These are phyloP conservation scores for Syzygium oleosum DNA, from an alignment of 345 rosid genomes.

Conservation along the genomic window DNA sequence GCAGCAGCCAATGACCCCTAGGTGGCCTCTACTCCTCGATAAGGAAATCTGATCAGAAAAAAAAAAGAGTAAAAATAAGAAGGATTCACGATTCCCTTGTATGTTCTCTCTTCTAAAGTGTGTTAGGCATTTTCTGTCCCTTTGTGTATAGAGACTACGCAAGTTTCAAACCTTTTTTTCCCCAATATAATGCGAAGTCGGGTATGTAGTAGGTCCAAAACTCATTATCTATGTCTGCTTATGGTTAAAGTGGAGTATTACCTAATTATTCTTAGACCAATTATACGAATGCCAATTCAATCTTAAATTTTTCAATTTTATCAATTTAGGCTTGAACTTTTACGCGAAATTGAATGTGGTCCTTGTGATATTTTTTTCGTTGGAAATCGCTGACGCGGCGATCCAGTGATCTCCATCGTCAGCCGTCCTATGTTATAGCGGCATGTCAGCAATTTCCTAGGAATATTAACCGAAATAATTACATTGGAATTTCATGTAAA, in stretches of 20 bases:
- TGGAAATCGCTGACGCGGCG: fast-evolving
- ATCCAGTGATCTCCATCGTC: fast-evolving
- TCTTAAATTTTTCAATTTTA: not conserved
- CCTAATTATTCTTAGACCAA: not conserved
- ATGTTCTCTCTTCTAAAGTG: not conserved
- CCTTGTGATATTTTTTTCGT: fast-evolving
- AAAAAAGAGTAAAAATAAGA: not conserved
- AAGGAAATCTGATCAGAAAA: not conserved
- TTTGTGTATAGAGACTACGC: not conserved
- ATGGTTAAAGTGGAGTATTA: not conserved
- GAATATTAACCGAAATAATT: not conserved
- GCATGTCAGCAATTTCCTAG: not conserved
- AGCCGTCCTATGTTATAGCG: not conserved
- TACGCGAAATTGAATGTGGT: not conserved
- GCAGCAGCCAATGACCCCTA: not conserved
- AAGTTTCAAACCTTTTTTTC: not conserved
- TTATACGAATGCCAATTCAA: fast-evolving
- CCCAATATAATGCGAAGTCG: not conserved
- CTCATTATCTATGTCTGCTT: not conserved
- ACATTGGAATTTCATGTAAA: not conserved
- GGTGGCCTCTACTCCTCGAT: not conserved
- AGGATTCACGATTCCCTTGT: not conserved
- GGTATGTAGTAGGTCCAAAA: not conserved
- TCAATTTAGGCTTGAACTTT: not conserved
- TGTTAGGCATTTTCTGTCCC: not conserved